phyloP scores from a whole-genome alignment of 768 basidiomycete species.

The Cystobasidium ongulense region DNA sequence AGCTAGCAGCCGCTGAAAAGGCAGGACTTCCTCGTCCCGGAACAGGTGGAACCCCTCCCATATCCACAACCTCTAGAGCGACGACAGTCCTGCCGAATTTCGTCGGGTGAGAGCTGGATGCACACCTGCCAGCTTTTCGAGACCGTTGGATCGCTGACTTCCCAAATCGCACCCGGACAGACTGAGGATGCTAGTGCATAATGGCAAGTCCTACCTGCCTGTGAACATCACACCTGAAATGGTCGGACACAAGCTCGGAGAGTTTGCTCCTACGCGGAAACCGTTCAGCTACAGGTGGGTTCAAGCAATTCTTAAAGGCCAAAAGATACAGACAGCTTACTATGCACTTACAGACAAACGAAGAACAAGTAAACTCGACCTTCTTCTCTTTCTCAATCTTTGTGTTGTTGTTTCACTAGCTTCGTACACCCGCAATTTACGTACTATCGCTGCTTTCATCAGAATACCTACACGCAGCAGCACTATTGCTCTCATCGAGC shows the following conservation, averaged over 20 bases:
- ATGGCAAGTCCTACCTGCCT: conserved; percentile 80
- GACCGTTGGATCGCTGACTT: not conserved
- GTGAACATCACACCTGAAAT: conserved; percentile 87
- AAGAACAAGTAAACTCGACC: conserved; percentile 15
- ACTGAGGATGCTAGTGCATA: conserved; percentile 83
- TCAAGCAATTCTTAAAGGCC: no score
- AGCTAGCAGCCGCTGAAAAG: conserved; percentile 67
- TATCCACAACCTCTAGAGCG: conserved; percentile 74
- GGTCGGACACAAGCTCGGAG: conserved; percentile 76
- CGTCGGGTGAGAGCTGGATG: conserved; percentile 62
- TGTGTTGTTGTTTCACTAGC: not conserved
- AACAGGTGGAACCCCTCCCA: conserved; percentile 56
- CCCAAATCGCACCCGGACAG: conserved; percentile 46
- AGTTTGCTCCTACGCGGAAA: conserved; percentile 55
- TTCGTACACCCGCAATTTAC: not conserved
- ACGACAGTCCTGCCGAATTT: conserved; percentile 94
- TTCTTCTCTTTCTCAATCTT: not conserved
- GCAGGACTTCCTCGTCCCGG: conserved; percentile 44
- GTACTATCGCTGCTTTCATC: not conserved
- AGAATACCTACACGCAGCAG: not conserved
- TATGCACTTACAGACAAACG: not conserved
- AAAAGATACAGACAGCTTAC: no score
- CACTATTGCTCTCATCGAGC: conserved; percentile 7
- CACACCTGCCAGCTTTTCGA: not conserved
- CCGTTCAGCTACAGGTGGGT: conserved; percentile 27